Conservation (phyloP, 176 grass and related monocot genomes). For the Oryza longistaminata region DNA sequence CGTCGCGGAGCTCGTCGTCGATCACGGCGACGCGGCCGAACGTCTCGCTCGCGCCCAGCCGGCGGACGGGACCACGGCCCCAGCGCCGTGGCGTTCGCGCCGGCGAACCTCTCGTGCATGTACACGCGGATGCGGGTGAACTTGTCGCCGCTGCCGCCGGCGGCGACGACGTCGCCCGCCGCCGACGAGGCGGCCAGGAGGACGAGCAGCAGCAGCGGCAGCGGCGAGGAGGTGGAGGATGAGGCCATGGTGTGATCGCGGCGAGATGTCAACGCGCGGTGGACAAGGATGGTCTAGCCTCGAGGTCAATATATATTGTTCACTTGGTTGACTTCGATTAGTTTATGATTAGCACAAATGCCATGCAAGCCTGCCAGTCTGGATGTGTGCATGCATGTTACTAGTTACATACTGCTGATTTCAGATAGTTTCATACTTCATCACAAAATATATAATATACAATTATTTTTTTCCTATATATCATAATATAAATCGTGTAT, state of each 20-base stretch:
- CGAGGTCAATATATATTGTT: too few relatives aligned
- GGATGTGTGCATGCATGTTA: too few relatives aligned
- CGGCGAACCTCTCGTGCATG: constrained; percentile 28
- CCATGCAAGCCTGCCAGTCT: too few relatives aligned
- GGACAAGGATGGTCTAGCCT: too few relatives aligned
- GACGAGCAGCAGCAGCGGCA: neutral
- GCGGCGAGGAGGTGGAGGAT: neutral
- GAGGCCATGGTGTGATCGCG: neutral
- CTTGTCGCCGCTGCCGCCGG: neutral
- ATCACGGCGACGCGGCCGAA: constrained; percentile 17
- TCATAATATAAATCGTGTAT: too few relatives aligned
- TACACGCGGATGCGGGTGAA: constrained; percentile 26
- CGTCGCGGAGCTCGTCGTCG: constrained; percentile 26
- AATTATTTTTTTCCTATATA: too few relatives aligned
- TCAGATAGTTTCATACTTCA: too few relatives aligned
- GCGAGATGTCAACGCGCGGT: neutral
- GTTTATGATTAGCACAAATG: too few relatives aligned
- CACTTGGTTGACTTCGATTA: too few relatives aligned
- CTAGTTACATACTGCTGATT: too few relatives aligned
- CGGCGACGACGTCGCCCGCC: neutral
- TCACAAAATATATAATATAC: too few relatives aligned
- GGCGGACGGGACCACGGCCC: neutral
- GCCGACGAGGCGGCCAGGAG: neutral
- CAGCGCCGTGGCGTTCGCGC: neutral
- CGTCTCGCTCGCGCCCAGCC: neutral